Evolutionary conservation across 1,284 basidiomycete species (phyloP).

Genomic region (Apiotrichum montevideense): DNA sequence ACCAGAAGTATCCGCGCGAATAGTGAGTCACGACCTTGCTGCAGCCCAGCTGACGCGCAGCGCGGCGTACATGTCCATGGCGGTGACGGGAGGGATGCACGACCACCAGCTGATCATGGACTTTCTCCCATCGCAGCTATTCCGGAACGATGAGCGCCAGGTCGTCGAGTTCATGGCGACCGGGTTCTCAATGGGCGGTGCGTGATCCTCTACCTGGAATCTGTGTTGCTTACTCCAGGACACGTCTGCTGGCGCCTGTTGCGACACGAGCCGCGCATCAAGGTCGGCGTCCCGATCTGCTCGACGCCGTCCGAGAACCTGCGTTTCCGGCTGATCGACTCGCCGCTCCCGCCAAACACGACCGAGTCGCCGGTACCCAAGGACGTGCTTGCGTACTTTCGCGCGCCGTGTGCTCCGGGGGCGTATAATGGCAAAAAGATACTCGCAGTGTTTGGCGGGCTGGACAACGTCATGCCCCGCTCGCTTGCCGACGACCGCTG

Average conservation of each 20-base stretch:
- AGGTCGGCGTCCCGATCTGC: conserved; percentile 12
- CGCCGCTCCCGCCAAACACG: neutral
- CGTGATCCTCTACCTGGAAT: neutral
- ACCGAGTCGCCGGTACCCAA: neutral
- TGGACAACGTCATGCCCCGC: conserved; percentile 40
- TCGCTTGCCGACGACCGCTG: conserved; percentile 15
- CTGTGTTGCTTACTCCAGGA: neutral
- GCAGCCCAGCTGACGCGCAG: neutral
- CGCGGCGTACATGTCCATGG: conserved; percentile 5
- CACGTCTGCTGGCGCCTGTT: conserved; percentile 15
- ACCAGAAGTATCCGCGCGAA: conserved; percentile 60
- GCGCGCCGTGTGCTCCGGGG: neutral
- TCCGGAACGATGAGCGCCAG: conserved; percentile 59
- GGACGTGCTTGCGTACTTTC: neutral
- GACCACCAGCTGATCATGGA: conserved; percentile 78
- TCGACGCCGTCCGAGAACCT: conserved; percentile 8
- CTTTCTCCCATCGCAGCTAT: conserved; percentile 69
- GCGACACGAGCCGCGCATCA: conserved; percentile 27
- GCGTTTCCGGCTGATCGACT: neutral
- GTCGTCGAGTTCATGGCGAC: conserved; percentile 61
- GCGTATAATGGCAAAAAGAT: conserved; percentile 61
- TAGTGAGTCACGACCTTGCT: conserved; percentile 20
- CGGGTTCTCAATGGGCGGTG: conserved; percentile 52
- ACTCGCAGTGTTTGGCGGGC: conserved; percentile 56
- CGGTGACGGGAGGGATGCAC: conserved; percentile 4